These are phyloP conservation scores for Dendrocalamus sinicus DNA, from an alignment of 176 grass and related monocot genomes.

Conservation along the genomic window DNA sequence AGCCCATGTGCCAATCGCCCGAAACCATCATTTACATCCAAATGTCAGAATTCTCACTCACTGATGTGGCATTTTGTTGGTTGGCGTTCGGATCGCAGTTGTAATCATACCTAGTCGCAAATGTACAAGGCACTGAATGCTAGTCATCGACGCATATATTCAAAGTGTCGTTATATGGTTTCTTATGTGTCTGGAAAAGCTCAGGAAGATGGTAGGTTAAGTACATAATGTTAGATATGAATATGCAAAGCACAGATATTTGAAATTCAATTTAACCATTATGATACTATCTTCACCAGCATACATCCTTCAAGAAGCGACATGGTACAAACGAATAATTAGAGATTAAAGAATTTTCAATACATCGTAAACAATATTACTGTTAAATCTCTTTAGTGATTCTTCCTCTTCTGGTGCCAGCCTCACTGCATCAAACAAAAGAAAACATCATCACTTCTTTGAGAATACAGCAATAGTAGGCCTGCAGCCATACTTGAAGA, in stretches of 20 bases:
- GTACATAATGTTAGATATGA: conserved; percentile 10
- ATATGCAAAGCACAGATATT: conserved; percentile 11
- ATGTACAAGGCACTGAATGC: no score
- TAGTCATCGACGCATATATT: no score
- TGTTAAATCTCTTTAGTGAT: conserved; percentile 92
- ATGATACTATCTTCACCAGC: background rate
- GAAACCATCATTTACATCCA: no score
- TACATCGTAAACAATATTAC: conserved; percentile 57
- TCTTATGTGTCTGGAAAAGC: background rate
- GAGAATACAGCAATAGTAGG: conserved; percentile 20
- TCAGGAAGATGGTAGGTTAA: conserved; percentile 6
- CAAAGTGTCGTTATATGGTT: no score
- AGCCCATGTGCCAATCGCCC: no score
- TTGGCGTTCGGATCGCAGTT: no score
- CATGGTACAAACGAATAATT: background rate
- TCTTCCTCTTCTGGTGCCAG: conserved; percentile 96
- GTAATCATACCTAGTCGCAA: no score
- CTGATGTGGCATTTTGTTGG: no score
- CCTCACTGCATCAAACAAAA: conserved; percentile 73
- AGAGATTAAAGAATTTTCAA: conserved; percentile 5
- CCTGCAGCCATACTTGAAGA: background rate
- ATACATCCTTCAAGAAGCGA: conserved; percentile 20
- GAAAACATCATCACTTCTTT: conserved; percentile 3
- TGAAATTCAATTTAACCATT: background rate
- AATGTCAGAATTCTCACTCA: no score